phyloP scores from a whole-genome alignment of 257 asterid species.

The Buddleja alternifolia region DNA sequence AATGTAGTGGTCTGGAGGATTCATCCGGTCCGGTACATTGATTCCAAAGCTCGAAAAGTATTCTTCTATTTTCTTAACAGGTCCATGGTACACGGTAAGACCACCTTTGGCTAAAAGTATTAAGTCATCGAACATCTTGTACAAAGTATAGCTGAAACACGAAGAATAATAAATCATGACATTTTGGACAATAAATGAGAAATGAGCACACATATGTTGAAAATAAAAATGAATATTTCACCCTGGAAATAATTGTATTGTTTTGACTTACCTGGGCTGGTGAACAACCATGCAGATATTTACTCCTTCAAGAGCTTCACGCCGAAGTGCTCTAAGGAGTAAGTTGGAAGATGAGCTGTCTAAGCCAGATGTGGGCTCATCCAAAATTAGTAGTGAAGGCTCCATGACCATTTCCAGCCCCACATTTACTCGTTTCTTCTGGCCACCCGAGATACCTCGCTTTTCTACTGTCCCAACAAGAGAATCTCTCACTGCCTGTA shows the following conservation, averaged over 20 bases:
- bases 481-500: conserved; percentile 86
- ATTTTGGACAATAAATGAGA: not conserved
- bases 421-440: conserved; percentile 92
- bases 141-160: conserved; percentile 78
- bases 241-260: too few relatives aligned
- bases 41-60: conserved; percentile 77
- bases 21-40: conserved; percentile 78
- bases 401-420: conserved; percentile 97
- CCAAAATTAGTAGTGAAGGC: conserved; percentile 91
- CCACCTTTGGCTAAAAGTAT: conserved; percentile 97
- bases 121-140: conserved; percentile 94
- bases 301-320: conserved; percentile 98
- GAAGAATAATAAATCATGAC: conserved; percentile 27
- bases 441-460: conserved; percentile 98
- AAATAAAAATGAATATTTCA: too few relatives aligned
- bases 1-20: conserved; percentile 92
- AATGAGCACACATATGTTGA: too few relatives aligned
- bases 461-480: conserved; percentile 91
- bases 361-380: conserved; percentile 96
- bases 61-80: conserved; percentile 91
- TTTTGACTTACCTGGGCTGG: conserved; percentile 76
- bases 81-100: conserved; percentile 82
- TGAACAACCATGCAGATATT: conserved; percentile 96
- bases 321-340: conserved; percentile 91
- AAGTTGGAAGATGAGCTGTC: conserved; percentile 93